Evolutionary conservation across 108 stramenopile genomes (phyloP), one percentile per base, ranked within the genome.

Genomic region (Bacterosira constricta): DNA sequence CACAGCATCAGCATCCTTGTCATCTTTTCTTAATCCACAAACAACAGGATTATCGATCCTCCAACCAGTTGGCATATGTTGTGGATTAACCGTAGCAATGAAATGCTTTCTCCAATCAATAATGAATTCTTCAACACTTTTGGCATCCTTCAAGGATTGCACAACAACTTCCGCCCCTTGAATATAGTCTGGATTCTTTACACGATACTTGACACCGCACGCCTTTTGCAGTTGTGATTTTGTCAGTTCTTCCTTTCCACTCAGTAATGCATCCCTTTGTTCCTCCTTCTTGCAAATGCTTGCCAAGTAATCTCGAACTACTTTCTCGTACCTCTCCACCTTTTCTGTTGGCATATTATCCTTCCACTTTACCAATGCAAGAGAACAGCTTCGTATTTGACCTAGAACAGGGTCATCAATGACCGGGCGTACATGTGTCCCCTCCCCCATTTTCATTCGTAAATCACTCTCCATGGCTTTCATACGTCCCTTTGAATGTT

Each of bases 61-160:
- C 92, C 92, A 94, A 15, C 92, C 92, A 3, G 11, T 55, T 9
- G 92, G 92, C 69, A 94, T 80, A 60, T 74, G 77, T 18, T 74
- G 46, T 30, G 92, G 92, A 51, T 78, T 57, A 6, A 88, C 60
- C 2, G 79, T 85, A 4, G 77, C 58, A 0, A 85, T 18, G 58
- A 94, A 94, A 53, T 82, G 77, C n/a, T 57, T 37, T 61, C 92
- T 79, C 92, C 92, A 94, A n/a, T 67, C 83, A 20, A 41, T 36
- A 27, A 94, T 79, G 63, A 94, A 94, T n/a, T 63, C 50, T 34
- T 52, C 55, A 20, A 94, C 82, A 2, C 75, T 52, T 21, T 77
- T 59, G 6, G 37, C 57, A 71, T 77, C 75, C 34, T 51, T 46
- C 51, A 85, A 55, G 10, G 55, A 64, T 23, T 66, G 32, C 7